These are phyloP conservation scores for Auricularia auricula-judae DNA, from an alignment of 768 basidiomycete genomes.

Conservation along the genomic window DNA sequence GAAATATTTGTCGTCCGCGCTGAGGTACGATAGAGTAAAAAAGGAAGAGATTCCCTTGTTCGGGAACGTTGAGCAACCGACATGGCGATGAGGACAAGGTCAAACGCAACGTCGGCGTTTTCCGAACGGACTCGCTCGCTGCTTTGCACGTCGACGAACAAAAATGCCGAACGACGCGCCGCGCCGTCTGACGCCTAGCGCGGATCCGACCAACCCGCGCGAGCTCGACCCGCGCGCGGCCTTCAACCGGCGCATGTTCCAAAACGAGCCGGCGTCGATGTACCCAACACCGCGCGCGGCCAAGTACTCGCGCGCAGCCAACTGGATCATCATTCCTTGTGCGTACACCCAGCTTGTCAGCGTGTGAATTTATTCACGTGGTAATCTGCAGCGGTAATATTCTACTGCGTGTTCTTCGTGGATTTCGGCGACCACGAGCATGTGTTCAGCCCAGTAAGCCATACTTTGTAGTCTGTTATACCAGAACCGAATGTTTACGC, in stretches of 20 bases:
- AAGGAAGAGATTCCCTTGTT: too few relatives aligned
- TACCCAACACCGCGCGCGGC: neutral
- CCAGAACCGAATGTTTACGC: neutral
- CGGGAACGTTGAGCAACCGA: too few relatives aligned
- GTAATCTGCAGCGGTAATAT: conserved; percentile 29
- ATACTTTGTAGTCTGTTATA: neutral
- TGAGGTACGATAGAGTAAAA: too few relatives aligned
- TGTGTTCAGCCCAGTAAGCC: conserved; percentile 54
- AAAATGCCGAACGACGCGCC: neutral
- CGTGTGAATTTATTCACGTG: neutral
- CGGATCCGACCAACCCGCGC: neutral
- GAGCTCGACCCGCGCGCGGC: neutral
- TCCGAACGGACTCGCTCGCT: neutral
- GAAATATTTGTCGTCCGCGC: too few relatives aligned
- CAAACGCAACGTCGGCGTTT: neutral
- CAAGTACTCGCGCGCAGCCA: conserved; percentile 9
- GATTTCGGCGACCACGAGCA: conserved; percentile 66
- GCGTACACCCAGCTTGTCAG: conserved; percentile 7
- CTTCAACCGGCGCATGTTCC: neutral
- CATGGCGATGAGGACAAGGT: neutral
- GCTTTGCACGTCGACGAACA: neutral
- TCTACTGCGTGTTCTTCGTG: conserved; percentile 50
- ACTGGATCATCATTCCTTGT: conserved; percentile 49
- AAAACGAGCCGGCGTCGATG: neutral
- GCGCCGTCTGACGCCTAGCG: neutral